Evolutionary conservation across 208 protist species (phyloP).

Genomic region (Trypanosoma lewisi): DNA sequence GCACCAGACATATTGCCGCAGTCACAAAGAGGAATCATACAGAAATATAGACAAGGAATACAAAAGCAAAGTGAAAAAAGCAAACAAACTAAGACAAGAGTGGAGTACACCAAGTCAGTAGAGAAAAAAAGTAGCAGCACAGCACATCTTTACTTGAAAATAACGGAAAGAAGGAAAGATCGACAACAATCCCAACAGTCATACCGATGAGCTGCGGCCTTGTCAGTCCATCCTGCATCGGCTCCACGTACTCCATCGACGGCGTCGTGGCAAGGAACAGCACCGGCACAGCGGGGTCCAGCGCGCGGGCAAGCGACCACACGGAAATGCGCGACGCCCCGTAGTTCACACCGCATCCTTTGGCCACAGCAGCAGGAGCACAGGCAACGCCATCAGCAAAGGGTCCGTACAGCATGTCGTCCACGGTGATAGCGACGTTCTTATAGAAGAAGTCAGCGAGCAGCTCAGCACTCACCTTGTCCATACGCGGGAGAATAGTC

Average conservation of each 20-base stretch:
- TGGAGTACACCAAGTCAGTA: too few relatives aligned
- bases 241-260: constrained; percentile 29
- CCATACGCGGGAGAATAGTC: constrained; percentile 19
- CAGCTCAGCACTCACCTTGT: constrained; percentile 16
- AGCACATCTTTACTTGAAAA: too few relatives aligned
- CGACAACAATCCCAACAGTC: constrained; percentile 28
- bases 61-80: too few relatives aligned
- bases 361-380: background rate
- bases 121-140: too few relatives aligned
- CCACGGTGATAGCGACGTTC: constrained; percentile 17
- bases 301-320: constrained; percentile 28
- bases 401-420: constrained; percentile 32
- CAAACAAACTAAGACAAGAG: too few relatives aligned
- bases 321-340: constrained; percentile 39
- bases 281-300: constrained; percentile 27
- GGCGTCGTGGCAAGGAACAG: constrained; percentile 25
- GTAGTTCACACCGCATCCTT: constrained; percentile 36
- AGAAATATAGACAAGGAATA: too few relatives aligned
- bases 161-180: too few relatives aligned
- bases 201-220: constrained; percentile 24
- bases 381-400: constrained; percentile 12
- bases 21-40: too few relatives aligned
- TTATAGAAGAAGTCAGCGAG: constrained; percentile 28
- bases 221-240: constrained; percentile 6
- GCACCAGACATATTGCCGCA: too few relatives aligned